Evolutionary conservation across 495 filamentous ascomycete species (phyloP).

Genomic region (Lasiosphaeria hispida): DNA sequence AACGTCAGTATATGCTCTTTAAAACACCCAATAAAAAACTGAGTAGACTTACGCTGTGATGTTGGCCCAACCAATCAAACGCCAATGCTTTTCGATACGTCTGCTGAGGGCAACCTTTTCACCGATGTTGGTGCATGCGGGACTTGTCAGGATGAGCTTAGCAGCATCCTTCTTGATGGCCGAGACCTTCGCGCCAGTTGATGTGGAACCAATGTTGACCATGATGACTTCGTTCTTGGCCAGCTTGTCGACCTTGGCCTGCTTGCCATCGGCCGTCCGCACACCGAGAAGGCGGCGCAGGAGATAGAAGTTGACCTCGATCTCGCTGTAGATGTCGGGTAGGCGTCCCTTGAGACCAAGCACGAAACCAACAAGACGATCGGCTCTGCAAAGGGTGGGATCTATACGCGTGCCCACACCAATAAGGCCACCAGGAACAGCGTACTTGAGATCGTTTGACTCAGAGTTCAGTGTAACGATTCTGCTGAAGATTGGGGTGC

Average conservation of each 20-base stretch:
- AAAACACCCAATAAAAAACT: background rate
- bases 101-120: slow-evolving; percentile 96
- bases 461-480: slow-evolving; percentile 95
- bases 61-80: slow-evolving; percentile 95
- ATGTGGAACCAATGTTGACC: slow-evolving; percentile 98
- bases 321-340: slow-evolving; percentile 92
- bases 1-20: slow-evolving; percentile 6
- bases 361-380: slow-evolving; percentile 98
- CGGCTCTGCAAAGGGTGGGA: slow-evolving; percentile 94
- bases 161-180: slow-evolving; percentile 97
- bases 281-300: slow-evolving; percentile 92
- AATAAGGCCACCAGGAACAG: slow-evolving; percentile 94
- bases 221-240: slow-evolving; percentile 97
- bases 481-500: slow-evolving; percentile 92
- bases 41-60: slow-evolving; percentile 58
- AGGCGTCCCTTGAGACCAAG: slow-evolving; percentile 88
- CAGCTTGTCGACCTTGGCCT: slow-evolving; percentile 97
- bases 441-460: slow-evolving; percentile 96
- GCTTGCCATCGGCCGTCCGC: slow-evolving; percentile 96
- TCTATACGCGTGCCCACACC: slow-evolving; percentile 97
- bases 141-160: slow-evolving; percentile 73
- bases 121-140: slow-evolving; percentile 87
- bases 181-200: slow-evolving; percentile 90
- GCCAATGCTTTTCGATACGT: slow-evolving; percentile 99
- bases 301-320: slow-evolving; percentile 99